Evolutionary conservation across 2,329 filamentous ascomycete genomes (phyloP), one percentile per base, ranked within the genome.

Genomic region (Coniosporium tulheliwenetii): DNA sequence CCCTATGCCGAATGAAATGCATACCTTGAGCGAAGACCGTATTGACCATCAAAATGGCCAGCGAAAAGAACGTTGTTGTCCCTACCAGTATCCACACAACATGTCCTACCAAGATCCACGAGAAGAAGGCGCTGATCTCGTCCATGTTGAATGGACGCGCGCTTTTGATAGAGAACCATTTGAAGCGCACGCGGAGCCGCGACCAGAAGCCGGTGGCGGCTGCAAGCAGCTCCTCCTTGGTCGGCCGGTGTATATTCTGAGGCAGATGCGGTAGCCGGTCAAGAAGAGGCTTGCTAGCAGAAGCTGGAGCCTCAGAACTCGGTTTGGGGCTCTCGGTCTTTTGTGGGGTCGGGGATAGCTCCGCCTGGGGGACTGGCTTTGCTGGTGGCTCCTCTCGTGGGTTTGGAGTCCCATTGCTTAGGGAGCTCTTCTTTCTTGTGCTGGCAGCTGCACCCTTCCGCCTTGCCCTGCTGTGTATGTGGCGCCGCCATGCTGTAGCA

Each of bases 161-260:
- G 57, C 87, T 94, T 55, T 87, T 73, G 52, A 98, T 98, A 2
- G 91, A 93, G 52, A 91, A 80, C 91, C 91, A 98, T 62, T 98
- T 98, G 66, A 96, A 93, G 34, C 86, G 81, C 16, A 96, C 83
- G 54, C 81, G 85, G 36, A 95, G 62, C 38, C 91, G 76, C 46
- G 93, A 81, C 79, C 85, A 91, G 58, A 96, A 95, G 1, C 87
- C 87, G 15, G 79, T 95, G 31, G 91, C 86, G 4, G 91, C 89
- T 14, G 84, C 81, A 31, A 98, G 69, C 26, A 98, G 71, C 59
- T 98, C 91, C 57, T 95, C 87, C 56, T 93, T 95, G 7, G 81
- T 89, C 5, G 91, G 89, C 14, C 87, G 73, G 64, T 95, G 73
- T 32, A 79, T 58, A 46, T 77, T 85, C 50, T 83, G 81, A 16